These are phyloP conservation scores for Melampsora larici-populina DNA, from an alignment of 1,284 basidiomycete species.

Conservation along the genomic window DNA sequence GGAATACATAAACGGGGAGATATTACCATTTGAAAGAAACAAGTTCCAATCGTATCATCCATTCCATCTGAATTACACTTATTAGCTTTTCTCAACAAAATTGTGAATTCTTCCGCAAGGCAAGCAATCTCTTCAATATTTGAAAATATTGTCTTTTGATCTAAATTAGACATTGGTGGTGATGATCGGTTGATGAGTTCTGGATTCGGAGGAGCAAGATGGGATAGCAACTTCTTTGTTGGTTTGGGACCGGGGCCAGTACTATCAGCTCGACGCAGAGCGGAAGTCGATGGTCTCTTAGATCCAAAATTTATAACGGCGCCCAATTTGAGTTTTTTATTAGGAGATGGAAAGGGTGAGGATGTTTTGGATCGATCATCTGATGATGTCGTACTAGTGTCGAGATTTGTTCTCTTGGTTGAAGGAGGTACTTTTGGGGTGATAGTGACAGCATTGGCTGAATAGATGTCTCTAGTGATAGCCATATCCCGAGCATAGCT, in stretches of 20 bases:
- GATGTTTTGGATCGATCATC: neutral
- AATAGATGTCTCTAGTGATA: conserved; percentile 28
- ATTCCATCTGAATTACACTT: neutral
- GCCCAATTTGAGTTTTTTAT: too few relatives aligned
- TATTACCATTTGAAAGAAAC: conserved; percentile 28
- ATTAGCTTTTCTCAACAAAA: neutral
- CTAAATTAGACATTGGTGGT: neutral
- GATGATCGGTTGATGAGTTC: conserved; percentile 2
- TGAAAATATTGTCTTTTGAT: conserved; percentile 22
- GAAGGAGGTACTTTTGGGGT: too few relatives aligned
- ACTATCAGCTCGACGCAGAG: too few relatives aligned
- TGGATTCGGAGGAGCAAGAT: too few relatives aligned
- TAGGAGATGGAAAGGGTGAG: neutral
- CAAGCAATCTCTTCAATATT: conserved; percentile 10
- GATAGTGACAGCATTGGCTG: neutral
- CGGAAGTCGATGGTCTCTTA: too few relatives aligned
- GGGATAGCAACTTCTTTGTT: too few relatives aligned
- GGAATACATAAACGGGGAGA: neutral
- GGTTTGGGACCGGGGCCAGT: too few relatives aligned
- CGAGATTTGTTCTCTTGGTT: too few relatives aligned
- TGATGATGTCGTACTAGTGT: neutral
- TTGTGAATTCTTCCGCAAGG: neutral
- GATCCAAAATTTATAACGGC: too few relatives aligned
- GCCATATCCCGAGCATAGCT: conserved; percentile 20
- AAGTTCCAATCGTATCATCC: conserved; percentile 2